phyloP scores from a whole-genome alignment of 2,329 filamentous ascomycete species.

The Sclerotinia borealis region DNA sequence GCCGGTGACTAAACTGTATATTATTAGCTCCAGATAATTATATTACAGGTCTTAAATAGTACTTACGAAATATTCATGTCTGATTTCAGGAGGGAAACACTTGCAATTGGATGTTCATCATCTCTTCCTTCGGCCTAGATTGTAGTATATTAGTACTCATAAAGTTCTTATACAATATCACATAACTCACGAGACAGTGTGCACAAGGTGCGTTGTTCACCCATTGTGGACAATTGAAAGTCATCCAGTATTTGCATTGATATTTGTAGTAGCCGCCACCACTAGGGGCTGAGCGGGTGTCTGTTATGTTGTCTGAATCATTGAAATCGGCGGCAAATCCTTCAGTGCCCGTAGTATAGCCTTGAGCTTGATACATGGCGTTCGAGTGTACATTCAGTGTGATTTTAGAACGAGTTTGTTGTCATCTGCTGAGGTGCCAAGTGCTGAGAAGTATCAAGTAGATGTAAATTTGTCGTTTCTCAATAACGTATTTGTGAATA shows the following conservation, averaged over 20 bases:
- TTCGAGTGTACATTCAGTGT: background rate
- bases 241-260: constrained; percentile 49
- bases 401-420: background rate
- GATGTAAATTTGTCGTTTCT: background rate
- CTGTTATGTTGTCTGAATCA: too few species aligned
- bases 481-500: too few species aligned
- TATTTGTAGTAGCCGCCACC: constrained; percentile 41
- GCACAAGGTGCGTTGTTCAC: constrained; percentile 45
- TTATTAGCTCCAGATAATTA: too few species aligned
- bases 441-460: background rate
- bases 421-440: background rate
- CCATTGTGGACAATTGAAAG: constrained; percentile 47
- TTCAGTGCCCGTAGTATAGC: background rate
- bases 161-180: background rate
- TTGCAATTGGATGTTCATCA: background rate
- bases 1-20: background rate
- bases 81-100: background rate
- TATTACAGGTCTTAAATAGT: too few species aligned
- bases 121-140: background rate
- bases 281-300: background rate
- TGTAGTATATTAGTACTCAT: background rate
- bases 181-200: constrained; percentile 43
- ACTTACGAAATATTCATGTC: too few species aligned
- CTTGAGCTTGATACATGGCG: background rate
- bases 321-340: too few species aligned